Evolutionary conservation across 768 basidiomycete genomes (phyloP).

Genomic region (Pisolithus albus): DNA sequence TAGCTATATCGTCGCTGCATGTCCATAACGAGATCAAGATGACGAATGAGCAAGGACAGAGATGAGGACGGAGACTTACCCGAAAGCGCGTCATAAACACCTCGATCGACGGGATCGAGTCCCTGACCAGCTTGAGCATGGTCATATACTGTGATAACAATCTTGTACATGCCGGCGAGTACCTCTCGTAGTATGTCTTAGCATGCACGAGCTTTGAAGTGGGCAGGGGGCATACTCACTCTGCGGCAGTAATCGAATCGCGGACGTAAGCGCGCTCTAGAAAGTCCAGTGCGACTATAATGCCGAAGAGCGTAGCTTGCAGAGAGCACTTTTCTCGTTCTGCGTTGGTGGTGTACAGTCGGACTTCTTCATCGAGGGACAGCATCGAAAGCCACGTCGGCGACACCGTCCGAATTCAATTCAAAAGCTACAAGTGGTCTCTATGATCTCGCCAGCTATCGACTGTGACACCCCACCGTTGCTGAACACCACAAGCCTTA

Average conservation of each 20-base stretch:
- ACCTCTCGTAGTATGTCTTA: constrained; percentile 48
- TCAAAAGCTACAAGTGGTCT: no score
- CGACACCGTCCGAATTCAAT: no score
- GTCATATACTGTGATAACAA: constrained; percentile 97
- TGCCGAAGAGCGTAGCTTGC: constrained; percentile 84
- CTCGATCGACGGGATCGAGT: constrained; percentile 79
- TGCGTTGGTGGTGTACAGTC: constrained; percentile 79
- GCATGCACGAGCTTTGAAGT: background rate
- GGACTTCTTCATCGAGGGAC: constrained; percentile 86
- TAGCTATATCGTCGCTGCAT: no score
- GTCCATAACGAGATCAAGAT: no score
- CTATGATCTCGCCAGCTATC: no score
- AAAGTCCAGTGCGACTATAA: constrained; percentile 88
- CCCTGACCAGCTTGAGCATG: constrained; percentile 90
- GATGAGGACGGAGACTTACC: constrained; percentile 35
- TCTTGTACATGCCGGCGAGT: constrained; percentile 91
- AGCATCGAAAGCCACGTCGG: constrained; percentile 15
- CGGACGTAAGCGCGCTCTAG: constrained; percentile 94
- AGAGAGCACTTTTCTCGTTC: constrained; percentile 87
- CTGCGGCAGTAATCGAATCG: constrained; percentile 82
- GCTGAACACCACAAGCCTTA: no score
- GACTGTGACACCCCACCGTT: no score
- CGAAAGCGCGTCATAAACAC: constrained; percentile 87
- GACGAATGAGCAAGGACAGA: no score
- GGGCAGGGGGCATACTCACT: constrained; percentile 49